Evolutionary conservation across 176 grass and related monocot genomes (phyloP), one percentile per base, ranked within the genome.

Genomic region (Cenchrus fungigraminus): DNA sequence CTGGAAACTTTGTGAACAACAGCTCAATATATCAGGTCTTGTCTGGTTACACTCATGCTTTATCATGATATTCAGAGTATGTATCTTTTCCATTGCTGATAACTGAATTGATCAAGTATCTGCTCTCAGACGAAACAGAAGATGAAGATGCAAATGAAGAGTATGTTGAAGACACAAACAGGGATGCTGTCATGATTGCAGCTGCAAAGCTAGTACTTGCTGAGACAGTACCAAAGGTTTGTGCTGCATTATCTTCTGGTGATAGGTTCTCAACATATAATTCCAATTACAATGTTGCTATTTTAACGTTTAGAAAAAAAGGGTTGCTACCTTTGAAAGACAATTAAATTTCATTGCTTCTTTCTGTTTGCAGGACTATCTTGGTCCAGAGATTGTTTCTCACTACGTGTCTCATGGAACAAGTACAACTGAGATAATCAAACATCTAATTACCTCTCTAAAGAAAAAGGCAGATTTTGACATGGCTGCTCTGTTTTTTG

Each of bases 81-180:
- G 17, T 28, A 71, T 61, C 9, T 75, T 40, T 13, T 59, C 72
- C 67, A 6, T 89, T 80, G 12, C 31, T 89, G 56, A 68, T 68
- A 20, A 80, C 73, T 55, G 20, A 43, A 89, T 79, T 50, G 53
- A 65, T 76, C 25, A 76, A 76, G 12, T 87, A 37, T 85, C 55
- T 7, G 78, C 79, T 69, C 75, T 78, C 91, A 98, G 97, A 95
- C 91, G 97, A 98, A 88, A 98, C 93, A 55, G 97, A 98, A 90
- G 97, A 95, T 87, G 97, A 98, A 87, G 90, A 95, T 80, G 91
- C 97, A 87, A 95, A 94, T 44, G 88, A 92, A 86, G 97, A 98
- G 86, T 95, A 98, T 83, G 92, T 98, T 89, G 97, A 98, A 76
- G 97, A 98, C 64, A 94, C 89, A 54, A 98, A 95, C 44, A 91